These are phyloP conservation scores for Colletotrichum truncatum DNA, from an alignment of 2,329 filamentous ascomycete genomes.

Conservation along the genomic window DNA sequence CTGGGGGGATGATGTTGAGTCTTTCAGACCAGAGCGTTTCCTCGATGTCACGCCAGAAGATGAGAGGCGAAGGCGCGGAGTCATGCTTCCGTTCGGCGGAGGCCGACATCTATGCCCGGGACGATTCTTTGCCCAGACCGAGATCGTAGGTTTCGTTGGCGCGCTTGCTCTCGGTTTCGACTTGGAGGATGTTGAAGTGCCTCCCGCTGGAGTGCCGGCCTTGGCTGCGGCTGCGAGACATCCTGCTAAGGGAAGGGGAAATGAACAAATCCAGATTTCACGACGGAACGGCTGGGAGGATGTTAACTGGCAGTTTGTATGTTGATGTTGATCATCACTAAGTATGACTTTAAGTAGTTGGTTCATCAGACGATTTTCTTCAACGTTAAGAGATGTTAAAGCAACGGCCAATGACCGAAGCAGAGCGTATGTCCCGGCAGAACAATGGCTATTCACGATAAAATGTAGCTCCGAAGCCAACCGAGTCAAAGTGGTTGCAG, in stretches of 20 bases:
- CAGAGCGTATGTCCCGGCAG: neutral
- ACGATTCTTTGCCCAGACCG: slow-evolving; percentile 40
- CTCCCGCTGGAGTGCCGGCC: slow-evolving; percentile 11
- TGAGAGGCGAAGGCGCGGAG: slow-evolving; percentile 34
- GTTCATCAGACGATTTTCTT: neutral
- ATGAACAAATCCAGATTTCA: slow-evolving; percentile 20
- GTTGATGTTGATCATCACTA: neutral
- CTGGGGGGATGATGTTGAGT: slow-evolving; percentile 35
- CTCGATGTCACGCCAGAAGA: slow-evolving; percentile 26
- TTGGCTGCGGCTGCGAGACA: slow-evolving; percentile 26
- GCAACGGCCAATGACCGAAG: neutral
- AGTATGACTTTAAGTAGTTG: neutral
- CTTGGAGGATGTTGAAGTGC: slow-evolving; percentile 32
- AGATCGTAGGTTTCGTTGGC: slow-evolving; percentile 37
- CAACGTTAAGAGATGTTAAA: neutral
- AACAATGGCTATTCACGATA: neutral
- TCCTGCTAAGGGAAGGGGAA: slow-evolving; percentile 16
- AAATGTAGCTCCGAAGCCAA: neutral
- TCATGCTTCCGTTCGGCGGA: slow-evolving; percentile 43
- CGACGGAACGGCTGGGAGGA: slow-evolving; percentile 37
- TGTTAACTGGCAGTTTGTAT: slow-evolving; percentile 34
- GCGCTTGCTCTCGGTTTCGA: slow-evolving; percentile 36
- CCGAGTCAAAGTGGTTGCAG: slow-evolving; percentile 21
- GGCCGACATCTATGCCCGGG: slow-evolving; percentile 44
- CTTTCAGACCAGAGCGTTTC: slow-evolving; percentile 38